These are phyloP conservation scores for Apiotrichum laibachii DNA, from an alignment of 1,284 basidiomycete species.

Conservation along the genomic window DNA sequence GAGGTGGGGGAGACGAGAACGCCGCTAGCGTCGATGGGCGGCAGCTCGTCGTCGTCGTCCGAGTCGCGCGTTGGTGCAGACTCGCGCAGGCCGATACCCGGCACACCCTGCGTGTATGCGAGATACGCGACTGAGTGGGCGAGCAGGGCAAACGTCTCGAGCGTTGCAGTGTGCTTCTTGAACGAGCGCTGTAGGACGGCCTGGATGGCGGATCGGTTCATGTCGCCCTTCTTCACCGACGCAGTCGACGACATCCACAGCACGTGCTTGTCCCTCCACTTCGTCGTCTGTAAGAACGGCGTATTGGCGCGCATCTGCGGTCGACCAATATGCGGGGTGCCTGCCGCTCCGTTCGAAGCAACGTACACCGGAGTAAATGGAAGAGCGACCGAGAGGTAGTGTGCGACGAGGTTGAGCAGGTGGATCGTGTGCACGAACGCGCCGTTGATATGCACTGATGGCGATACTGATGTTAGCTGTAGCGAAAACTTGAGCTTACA, in stretches of 20 bases:
- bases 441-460: slow-evolving; percentile 35
- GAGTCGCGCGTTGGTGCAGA: slow-evolving; percentile 1
- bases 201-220: slow-evolving; percentile 12
- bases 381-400: slow-evolving; percentile 40
- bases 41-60: slow-evolving; percentile 19
- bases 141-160: slow-evolving; percentile 40
- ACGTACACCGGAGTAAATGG: slow-evolving; percentile 32
- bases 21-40: slow-evolving; percentile 4
- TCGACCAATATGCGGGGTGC: slow-evolving; percentile 31
- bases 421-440: slow-evolving; percentile 39
- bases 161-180: slow-evolving; percentile 35
- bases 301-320: slow-evolving; percentile 34
- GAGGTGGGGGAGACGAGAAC: slow-evolving; percentile 30
- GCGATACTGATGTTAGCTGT: slow-evolving; percentile 23
- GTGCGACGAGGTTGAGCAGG: slow-evolving; percentile 38
- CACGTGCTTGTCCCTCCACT: slow-evolving; percentile 35
- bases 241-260: slow-evolving; percentile 43
- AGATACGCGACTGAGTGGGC: slow-evolving; percentile 44
- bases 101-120: slow-evolving; percentile 44
- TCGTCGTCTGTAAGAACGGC: slow-evolving; percentile 38
- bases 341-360: neutral
- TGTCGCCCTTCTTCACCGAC: slow-evolving; percentile 19
- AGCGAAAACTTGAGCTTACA: slow-evolving; percentile 24
- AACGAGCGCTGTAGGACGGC: slow-evolving; percentile 17
- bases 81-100: slow-evolving; percentile 31